phyloP scores from a whole-genome alignment of 495 filamentous ascomycete species.

The Penicillium pulvis region DNA sequence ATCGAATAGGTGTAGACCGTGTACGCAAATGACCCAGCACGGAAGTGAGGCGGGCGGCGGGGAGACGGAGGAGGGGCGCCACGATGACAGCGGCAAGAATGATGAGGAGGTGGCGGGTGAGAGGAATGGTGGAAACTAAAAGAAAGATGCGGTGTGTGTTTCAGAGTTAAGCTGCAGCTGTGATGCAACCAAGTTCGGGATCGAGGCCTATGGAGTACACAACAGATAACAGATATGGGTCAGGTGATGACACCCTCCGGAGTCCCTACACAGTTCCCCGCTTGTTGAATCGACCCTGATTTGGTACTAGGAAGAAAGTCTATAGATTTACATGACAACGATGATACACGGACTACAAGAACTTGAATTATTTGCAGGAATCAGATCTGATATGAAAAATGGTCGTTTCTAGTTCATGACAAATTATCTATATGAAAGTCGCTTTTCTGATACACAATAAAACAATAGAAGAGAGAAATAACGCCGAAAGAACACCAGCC shows the following conservation, averaged over 20 bases:
- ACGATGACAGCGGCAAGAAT: constrained; percentile 69
- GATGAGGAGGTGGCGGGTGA: constrained; percentile 55
- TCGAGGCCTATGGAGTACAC: neutral
- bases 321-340: too few relatives aligned
- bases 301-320: too few relatives aligned
- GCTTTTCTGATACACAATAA: constrained; percentile 26
- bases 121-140: constrained; percentile 23
- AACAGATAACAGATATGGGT: constrained; percentile 7
- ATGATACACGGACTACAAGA: too few relatives aligned
- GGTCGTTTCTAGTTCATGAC: constrained; percentile 36
- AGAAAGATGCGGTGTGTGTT: constrained; percentile 6
- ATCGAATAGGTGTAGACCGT: constrained; percentile 26
- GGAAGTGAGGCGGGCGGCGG: constrained; percentile 56
- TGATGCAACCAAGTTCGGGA: constrained; percentile 4
- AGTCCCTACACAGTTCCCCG: neutral
- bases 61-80: constrained; percentile 68
- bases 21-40: constrained; percentile 62
- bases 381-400: constrained; percentile 12
- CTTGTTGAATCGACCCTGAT: neutral
- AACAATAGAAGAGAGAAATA: constrained; percentile 15
- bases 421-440: constrained; percentile 31
- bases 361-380: neutral
- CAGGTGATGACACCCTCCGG: constrained; percentile 1
- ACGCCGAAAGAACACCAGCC: constrained; percentile 28
- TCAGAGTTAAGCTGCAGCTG: constrained; percentile 7